Percentiles rank a stretch among this genome's conserved stretches.
Evolutionary conservation across 495 filamentous ascomycete species (phyloP).

Genomic region (Staphylotrichum tortipilum): DNA sequence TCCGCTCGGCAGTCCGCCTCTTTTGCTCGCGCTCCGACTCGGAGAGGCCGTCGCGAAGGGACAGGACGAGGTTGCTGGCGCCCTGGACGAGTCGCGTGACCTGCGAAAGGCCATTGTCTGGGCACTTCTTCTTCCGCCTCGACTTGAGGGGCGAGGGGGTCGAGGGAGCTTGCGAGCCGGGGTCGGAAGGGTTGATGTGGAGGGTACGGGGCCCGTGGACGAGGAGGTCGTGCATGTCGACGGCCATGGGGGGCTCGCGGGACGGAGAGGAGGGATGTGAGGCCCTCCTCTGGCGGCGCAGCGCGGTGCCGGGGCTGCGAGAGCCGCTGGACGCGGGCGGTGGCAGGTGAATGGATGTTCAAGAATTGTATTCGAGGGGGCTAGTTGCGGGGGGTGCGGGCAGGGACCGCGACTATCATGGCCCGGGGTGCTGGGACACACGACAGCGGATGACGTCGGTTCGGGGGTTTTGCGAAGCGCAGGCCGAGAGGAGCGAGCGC

Average conservation of each 20-base stretch:
- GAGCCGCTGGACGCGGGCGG: no score
- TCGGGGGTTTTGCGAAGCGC: no score
- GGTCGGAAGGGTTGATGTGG: conserved; percentile 3
- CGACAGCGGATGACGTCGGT: no score
- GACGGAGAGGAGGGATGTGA: neutral
- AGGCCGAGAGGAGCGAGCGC: no score
- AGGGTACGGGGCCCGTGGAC: conserved; percentile 12
- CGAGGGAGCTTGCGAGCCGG: neutral
- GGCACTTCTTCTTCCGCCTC: conserved; percentile 4
- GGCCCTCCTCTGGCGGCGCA: neutral
- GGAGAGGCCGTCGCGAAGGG: conserved; percentile 49
- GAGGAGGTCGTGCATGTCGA: conserved; percentile 22
- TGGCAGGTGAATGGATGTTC: no score
- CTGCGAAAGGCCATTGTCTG: conserved; percentile 6
- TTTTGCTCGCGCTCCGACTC: conserved; percentile 44
- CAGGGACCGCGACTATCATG: no score
- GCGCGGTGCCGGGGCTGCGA: no score
- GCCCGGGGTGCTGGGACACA: no score
- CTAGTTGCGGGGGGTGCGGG: neutral
- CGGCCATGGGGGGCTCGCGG: neutral
- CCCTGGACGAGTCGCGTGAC: conserved; percentile 16
- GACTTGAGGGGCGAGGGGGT: neutral
- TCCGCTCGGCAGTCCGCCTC: conserved; percentile 47
- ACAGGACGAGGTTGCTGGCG: conserved; percentile 40
- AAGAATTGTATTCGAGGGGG: no score